Evolutionary conservation across 2,329 filamentous ascomycete species (phyloP).

Genomic region (Dothideomycetes sp.): DNA sequence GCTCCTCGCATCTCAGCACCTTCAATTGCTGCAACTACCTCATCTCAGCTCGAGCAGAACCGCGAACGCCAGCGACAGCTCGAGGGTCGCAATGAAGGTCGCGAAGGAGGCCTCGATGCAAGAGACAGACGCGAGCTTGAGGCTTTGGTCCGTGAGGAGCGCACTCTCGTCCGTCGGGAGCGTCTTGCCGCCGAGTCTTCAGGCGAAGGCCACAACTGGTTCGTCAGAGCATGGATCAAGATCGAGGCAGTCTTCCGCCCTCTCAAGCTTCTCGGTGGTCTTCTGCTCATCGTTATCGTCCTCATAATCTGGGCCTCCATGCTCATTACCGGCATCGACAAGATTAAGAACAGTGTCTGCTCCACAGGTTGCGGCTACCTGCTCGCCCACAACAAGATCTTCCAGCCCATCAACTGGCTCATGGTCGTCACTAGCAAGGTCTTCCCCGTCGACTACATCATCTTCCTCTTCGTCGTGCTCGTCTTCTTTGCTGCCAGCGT

Average conservation of each 20-base stretch:
- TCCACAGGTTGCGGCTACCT: conserved; percentile 87
- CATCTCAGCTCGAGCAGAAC: conserved; percentile 74
- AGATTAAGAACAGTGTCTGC: conserved; percentile 90
- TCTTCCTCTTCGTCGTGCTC: conserved; percentile 75
- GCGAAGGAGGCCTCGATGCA: conserved; percentile 60
- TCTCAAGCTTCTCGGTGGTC: conserved; percentile 74
- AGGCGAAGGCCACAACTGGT: conserved; percentile 63
- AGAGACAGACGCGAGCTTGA: conserved; percentile 88
- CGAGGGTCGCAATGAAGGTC: conserved; percentile 71
- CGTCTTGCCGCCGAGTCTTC: conserved; percentile 73
- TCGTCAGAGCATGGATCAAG: conserved; percentile 70
- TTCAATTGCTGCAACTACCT: conserved; percentile 63
- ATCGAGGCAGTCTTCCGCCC: conserved; percentile 73
- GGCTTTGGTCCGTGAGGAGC: conserved; percentile 75
- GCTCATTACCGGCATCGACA: conserved; percentile 92
- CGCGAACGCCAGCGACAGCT: conserved; percentile 86
- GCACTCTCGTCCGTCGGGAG: conserved; percentile 80
- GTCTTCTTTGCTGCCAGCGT: conserved; percentile 85
- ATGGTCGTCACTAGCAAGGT: conserved; percentile 69
- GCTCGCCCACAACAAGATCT: conserved; percentile 75
- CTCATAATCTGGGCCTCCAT: conserved; percentile 79
- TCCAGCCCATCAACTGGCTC: conserved; percentile 90
- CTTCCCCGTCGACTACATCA: conserved; percentile 85
- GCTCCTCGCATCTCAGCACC: conserved; percentile 78
- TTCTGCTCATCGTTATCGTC: conserved; percentile 63